Evolutionary conservation across 768 basidiomycete species (phyloP), one percentile per base, ranked within the genome.

Genomic region (Flagelloscypha sp.): DNA sequence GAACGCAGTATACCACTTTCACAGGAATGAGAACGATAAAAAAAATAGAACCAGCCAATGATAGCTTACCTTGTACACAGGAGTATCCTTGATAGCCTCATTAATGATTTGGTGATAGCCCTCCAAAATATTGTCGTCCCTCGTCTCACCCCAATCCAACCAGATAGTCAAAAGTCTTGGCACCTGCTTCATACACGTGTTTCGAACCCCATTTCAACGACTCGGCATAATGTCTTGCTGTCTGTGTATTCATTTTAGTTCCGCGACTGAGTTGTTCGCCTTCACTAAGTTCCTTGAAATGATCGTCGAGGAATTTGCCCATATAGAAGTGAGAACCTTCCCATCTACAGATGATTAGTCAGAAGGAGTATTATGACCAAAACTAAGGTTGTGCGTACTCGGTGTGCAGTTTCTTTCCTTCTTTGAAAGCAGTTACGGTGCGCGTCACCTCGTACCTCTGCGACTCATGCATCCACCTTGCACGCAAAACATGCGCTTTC

Each of bases 81-180:
- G 84, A 1, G 85, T 63, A 1, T 65, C 66, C 27, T 62, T 65
- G 24, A 82, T 72, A 6, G 78, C 67, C 27, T 56, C 66, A 11
- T 70, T 19, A n/a, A 24, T 27, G 24, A 38, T 53, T 7, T 39
- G 30, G 17, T 53, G 44, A 16, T 27, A 19, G 10, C 37, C 37
- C 11, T 31, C 25, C 12, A 24, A 30, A 30, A 49, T 43, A 3
- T 38, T 43, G 33, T 47, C 45, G 41, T 70, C 61, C 35, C 8
- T 8, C 12, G 12, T 17, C 50, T 90, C 90, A n/a, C 83, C 90
- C 40, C 86, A 55, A 54, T 95, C 92, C 33, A 98, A 62, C 92
- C 93, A 99, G 20, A 99, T 74, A 0, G 92, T 98, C 7, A 99
- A 68, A 43, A 97, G 68, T 25, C 95, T 79, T 0, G 95, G 93